These are phyloP conservation scores for Colletotrichum costaricense DNA, from an alignment of 2,329 filamentous ascomycete genomes.

Conservation along the genomic window DNA sequence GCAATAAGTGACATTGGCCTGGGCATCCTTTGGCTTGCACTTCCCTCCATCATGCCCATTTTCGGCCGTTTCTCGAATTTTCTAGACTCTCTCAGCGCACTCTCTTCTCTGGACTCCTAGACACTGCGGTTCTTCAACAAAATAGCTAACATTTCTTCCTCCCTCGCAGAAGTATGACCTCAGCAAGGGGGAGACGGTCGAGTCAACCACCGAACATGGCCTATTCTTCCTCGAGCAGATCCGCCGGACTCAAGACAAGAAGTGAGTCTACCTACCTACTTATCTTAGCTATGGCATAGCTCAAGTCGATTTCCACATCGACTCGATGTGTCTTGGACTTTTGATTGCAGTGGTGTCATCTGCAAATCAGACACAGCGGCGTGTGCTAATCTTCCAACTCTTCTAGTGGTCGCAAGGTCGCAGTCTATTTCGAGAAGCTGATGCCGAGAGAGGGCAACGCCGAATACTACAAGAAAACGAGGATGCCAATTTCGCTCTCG, in stretches of 20 bases:
- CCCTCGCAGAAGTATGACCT: constrained; percentile 57
- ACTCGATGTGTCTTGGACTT: not conserved
- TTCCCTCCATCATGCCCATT: not conserved
- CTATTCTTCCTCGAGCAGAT: constrained; percentile 80
- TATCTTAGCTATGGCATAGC: not conserved
- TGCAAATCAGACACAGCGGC: not conserved
- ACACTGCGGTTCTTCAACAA: constrained; percentile 28
- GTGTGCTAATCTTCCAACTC: constrained; percentile 12
- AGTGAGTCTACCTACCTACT: constrained; percentile 60
- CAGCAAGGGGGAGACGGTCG: constrained; percentile 68
- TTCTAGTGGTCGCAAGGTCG: constrained; percentile 76
- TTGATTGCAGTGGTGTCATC: not conserved
- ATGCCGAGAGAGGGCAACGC: constrained; percentile 72
- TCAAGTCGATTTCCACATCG: not conserved
- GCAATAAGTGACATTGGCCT: not conserved
- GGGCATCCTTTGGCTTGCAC: not conserved
- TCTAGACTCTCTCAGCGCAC: not conserved
- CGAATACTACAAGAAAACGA: constrained; percentile 82
- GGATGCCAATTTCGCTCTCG: constrained; percentile 82
- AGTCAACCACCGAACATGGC: constrained; percentile 78
- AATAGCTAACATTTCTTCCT: not conserved
- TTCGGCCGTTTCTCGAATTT: not conserved
- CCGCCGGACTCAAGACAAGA: constrained; percentile 83
- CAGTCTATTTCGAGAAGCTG: constrained; percentile 79
- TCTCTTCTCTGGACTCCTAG: not conserved